Evolutionary conservation across 2,329 filamentous ascomycete genomes (phyloP).

Genomic region (Venturia nashicola): DNA sequence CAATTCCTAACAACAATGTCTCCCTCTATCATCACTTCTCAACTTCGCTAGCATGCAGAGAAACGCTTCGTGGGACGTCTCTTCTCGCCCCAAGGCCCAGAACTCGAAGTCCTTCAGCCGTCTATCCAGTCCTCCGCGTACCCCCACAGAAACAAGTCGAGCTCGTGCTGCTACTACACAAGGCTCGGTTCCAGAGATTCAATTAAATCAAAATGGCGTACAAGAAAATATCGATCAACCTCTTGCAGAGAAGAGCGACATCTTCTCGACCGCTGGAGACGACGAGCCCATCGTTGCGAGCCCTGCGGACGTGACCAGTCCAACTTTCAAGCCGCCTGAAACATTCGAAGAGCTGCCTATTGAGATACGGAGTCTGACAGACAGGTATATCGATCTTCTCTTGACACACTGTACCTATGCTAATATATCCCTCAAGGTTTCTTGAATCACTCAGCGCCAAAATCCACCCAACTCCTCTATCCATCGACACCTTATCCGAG

Average conservation of each 20-base stretch:
- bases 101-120: slow-evolving; percentile 37
- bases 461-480: slow-evolving; percentile 72
- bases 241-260: slow-evolving; percentile 20
- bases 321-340: slow-evolving; percentile 36
- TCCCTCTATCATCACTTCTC: neutral
- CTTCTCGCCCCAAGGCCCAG: slow-evolving; percentile 17
- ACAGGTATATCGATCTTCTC: slow-evolving; percentile 46
- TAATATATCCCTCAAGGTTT: slow-evolving; percentile 47
- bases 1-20: neutral
- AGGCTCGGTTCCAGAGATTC: slow-evolving; percentile 15
- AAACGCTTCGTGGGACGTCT: slow-evolving; percentile 3
- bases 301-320: slow-evolving; percentile 15
- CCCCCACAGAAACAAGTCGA: slow-evolving; percentile 16
- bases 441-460: slow-evolving; percentile 81
- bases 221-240: neutral
- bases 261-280: slow-evolving; percentile 29
- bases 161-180: slow-evolving; percentile 36
- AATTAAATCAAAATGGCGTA: neutral
- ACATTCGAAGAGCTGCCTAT: slow-evolving; percentile 85
- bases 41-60: slow-evolving; percentile 1
- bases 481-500: slow-evolving; percentile 68
- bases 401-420: neutral
- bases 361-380: slow-evolving; percentile 79
- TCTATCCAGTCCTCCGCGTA: slow-evolving; percentile 16
- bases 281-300: slow-evolving; percentile 19